These are phyloP conservation scores for Citrullus amarus DNA, from an alignment of 306 rosid species.

Conservation along the genomic window DNA sequence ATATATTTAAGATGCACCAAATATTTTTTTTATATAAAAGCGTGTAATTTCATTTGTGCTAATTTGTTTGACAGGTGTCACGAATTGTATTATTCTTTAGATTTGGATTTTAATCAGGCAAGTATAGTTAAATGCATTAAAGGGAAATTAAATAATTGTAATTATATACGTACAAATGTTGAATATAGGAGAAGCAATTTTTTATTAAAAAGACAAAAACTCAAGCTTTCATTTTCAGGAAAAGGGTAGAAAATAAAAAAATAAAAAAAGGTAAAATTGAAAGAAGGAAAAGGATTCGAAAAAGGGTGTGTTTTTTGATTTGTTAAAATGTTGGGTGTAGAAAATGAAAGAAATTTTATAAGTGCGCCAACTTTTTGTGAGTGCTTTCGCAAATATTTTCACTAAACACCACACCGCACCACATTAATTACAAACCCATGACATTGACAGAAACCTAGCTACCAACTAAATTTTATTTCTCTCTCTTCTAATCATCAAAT, in stretches of 20 bases:
- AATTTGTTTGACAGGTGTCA: too few relatives aligned
- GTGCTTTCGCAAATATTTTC: background rate
- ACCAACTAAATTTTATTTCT: background rate
- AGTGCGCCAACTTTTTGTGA: background rate
- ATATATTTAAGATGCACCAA: too few relatives aligned
- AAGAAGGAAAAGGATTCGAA: background rate
- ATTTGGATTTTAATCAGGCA: too few relatives aligned
- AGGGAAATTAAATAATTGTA: too few relatives aligned
- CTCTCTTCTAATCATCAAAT: background rate
- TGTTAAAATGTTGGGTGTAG: background rate
- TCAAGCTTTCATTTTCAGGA: background rate
- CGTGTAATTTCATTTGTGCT: too few relatives aligned
- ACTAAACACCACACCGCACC: background rate
- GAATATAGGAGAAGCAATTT: too few relatives aligned
- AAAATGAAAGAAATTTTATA: background rate
- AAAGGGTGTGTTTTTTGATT: background rate
- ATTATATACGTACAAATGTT: too few relatives aligned
- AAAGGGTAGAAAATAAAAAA: background rate
- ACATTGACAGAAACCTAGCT: constrained; percentile 3
- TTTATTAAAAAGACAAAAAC: too few relatives aligned
- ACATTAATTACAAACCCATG: background rate
- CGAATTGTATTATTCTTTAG: too few relatives aligned
- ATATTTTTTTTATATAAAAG: too few relatives aligned
- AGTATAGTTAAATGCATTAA: too few relatives aligned
- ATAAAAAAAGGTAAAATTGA: background rate